Evolutionary conservation across 2,329 filamentous ascomycete species (phyloP), one percentile per base, ranked within the genome.

Genomic region (Fusarium xyrophilum): DNA sequence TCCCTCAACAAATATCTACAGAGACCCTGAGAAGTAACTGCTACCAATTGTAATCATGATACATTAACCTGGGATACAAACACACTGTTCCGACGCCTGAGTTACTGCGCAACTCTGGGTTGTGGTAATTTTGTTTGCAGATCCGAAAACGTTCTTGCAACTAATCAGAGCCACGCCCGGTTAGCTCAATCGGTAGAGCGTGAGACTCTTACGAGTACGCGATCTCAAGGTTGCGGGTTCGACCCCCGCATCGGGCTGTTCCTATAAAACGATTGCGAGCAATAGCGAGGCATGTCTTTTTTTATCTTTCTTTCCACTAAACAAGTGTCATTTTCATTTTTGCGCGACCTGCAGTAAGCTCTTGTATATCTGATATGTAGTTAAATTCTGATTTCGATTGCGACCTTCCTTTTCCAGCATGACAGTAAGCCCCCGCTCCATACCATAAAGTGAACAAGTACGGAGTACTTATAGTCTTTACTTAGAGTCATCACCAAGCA

Each of bases 171-270:
- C 15, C 78, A 78, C 76, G 76, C 77, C 76, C 78, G 73, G 70
- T 74, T 75, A 74, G 73, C 71, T 76, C 73, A 74, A 76, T 76
- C 74, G 74, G 73, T 88, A 89, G 86, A 89, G 86, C 86, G 86
- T 88, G 83, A 88, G 87, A 88, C 87, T 89, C 86, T 85, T 84
- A 85, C 12, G 70, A 74, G 73, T 72, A 65, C 72, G 60, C 71
- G 56, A 84, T 83, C 83, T 84, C 80, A 83, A 84, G 82, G 82
- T 81, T 84, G 82, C 81, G 82, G 82, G 84, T 86, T 85, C 82
- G 82, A 84, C 77, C 78, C 77, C 78, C 78, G 76, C 77, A 77
- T 79, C 75, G 77, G 78, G 77, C 76, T 79, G 27, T 68, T 68
- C 64, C 64, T 68, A 65, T 60, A 61, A 52, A 46, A 46, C 86